Evolutionary conservation across 768 basidiomycete species (phyloP).

Genomic region (Termitomyces heimii): DNA sequence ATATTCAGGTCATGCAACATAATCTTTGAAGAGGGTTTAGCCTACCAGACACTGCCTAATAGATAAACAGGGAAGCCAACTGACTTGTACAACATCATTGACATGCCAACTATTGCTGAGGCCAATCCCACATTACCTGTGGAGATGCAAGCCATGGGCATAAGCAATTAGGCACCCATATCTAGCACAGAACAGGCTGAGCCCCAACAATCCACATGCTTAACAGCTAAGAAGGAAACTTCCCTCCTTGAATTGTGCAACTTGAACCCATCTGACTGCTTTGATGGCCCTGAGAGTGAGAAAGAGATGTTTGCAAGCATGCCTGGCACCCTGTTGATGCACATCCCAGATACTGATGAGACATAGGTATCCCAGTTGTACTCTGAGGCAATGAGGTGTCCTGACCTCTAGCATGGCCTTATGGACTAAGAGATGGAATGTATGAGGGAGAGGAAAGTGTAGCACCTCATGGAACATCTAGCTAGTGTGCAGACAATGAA

Average conservation of each 20-base stretch:
- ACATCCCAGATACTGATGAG: background rate
- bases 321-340: background rate
- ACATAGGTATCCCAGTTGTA: background rate
- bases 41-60: background rate
- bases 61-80: background rate
- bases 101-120: background rate
- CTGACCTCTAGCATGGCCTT: background rate
- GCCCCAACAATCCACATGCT: background rate
- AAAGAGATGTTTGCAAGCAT: background rate
- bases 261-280: background rate
- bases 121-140: no score
- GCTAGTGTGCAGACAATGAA: background rate
- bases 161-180: no score
- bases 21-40: background rate
- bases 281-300: background rate
- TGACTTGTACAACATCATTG: background rate
- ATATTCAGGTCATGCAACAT: background rate
- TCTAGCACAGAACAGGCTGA: no score
- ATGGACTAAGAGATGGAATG: background rate
- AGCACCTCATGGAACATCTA: background rate
- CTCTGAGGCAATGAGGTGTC: background rate
- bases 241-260: accelerated
- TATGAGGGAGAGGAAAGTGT: background rate
- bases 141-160: no score
- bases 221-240: background rate